Conservation (phyloP, 2,329 filamentous ascomycete genomes). For the Westerdykella sp. region DNA sequence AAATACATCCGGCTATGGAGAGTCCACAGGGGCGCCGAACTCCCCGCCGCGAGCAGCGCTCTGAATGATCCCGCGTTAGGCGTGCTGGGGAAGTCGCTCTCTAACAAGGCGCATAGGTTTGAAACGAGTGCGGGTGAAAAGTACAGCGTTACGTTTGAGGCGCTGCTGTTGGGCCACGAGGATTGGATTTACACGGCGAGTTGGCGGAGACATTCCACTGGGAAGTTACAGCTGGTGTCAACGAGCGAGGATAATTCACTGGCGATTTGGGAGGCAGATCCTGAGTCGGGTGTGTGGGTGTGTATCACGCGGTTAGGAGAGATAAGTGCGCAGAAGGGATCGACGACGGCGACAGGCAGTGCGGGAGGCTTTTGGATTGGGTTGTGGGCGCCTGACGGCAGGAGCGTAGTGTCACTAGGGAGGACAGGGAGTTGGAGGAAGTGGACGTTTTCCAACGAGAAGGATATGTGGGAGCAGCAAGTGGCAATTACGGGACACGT, state of each 20-base stretch:
- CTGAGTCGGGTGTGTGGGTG: slow-evolving; percentile 82
- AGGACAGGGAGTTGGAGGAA: slow-evolving; percentile 89
- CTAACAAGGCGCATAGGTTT: slow-evolving; percentile 83
- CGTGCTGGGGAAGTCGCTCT: slow-evolving; percentile 62
- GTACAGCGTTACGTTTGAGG: slow-evolving; percentile 87
- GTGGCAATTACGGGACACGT: slow-evolving; percentile 80
- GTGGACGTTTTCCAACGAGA: slow-evolving; percentile 61
- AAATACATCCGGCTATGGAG: slow-evolving; percentile 96
- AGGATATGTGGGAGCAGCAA: slow-evolving; percentile 68
- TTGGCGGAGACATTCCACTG: slow-evolving; percentile 55
- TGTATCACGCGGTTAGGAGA: slow-evolving; percentile 81
- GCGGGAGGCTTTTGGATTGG: slow-evolving; percentile 96
- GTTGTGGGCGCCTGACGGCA: slow-evolving; percentile 76
- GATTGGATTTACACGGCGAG: slow-evolving; percentile 93
- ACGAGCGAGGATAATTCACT: slow-evolving; percentile 94
- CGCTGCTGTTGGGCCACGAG: slow-evolving; percentile 86
- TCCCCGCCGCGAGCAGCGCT: slow-evolving; percentile 52
- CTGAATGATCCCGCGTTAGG: slow-evolving; percentile 53
- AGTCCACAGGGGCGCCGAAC: slow-evolving; percentile 62
- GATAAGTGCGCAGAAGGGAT: slow-evolving; percentile 90
- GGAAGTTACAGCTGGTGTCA: slow-evolving; percentile 67
- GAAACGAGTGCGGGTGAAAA: slow-evolving; percentile 50
- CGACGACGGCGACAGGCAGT: slow-evolving; percentile 92
- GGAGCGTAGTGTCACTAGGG: slow-evolving; percentile 72
- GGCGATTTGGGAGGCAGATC: slow-evolving; percentile 84